phyloP scores from a whole-genome alignment of 73 alveolate species.

The Paramecium primaurelia region DNA sequence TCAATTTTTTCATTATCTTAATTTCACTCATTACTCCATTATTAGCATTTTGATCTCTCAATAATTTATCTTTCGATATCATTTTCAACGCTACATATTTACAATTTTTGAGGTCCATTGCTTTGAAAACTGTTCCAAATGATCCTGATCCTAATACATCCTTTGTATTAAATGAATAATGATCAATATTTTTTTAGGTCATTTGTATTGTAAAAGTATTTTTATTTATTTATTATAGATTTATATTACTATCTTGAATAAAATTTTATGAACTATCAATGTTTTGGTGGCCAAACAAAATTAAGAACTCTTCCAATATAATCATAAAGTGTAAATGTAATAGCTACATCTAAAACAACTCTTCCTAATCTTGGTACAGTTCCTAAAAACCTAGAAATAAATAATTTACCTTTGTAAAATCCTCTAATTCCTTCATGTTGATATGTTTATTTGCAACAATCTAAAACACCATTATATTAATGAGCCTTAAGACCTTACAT shows the following conservation, averaged over 20 bases:
- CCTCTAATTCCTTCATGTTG: conserved; percentile 82
- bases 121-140: conserved; percentile 17
- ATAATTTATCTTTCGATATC: neutral
- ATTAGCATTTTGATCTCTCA: neutral
- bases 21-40: conserved; percentile 21
- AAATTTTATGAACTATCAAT: conserved; percentile 40
- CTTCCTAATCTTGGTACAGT: conserved; percentile 89
- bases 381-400: conserved; percentile 52
- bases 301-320: conserved; percentile 69
- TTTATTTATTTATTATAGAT: neutral
- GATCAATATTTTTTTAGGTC: conserved; percentile 10
- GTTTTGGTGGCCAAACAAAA: conserved; percentile 62
- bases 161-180: neutral
- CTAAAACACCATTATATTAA: conserved; percentile 75
- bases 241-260: neutral
- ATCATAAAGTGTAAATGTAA: conserved; percentile 83
- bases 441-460: conserved; percentile 67
- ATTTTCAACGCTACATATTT: neutral
- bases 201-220: neutral
- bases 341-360: conserved; percentile 87
- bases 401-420: conserved; percentile 65
- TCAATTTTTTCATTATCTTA: neutral
- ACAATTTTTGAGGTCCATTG: neutral
- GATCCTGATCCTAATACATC: neutral
- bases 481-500: conserved; percentile 87